Evolutionary conservation across 495 filamentous ascomycete species (phyloP).

Genomic region (Penicillium egyptiacum): DNA sequence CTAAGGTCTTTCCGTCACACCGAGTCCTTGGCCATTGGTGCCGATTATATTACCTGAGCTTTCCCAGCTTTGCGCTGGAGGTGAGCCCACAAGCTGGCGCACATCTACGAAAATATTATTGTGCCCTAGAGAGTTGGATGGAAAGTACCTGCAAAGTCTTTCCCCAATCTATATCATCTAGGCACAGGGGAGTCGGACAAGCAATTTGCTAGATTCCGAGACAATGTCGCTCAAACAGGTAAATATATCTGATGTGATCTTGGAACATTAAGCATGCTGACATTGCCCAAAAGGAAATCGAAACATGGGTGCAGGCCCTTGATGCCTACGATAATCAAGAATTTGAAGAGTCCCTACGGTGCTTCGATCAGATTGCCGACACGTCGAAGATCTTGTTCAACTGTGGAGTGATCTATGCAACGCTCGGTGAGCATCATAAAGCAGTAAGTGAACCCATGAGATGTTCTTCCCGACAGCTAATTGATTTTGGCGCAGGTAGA

Average conservation of each 20-base stretch:
- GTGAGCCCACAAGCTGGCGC: constrained; percentile 5
- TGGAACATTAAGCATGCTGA: constrained; percentile 18
- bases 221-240: constrained; percentile 48
- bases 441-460: constrained; percentile 63
- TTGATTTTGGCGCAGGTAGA: constrained; percentile 64
- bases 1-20: constrained; percentile 13
- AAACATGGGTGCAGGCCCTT: constrained; percentile 94
- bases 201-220: background rate
- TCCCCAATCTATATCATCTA: constrained; percentile 2
- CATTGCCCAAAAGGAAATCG: constrained; percentile 76
- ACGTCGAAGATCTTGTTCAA: constrained; percentile 99
- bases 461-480: background rate
- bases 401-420: constrained; percentile 96
- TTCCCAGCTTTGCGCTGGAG: background rate
- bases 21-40: constrained; percentile 5
- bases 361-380: constrained; percentile 85
- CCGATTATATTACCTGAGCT: constrained; percentile 15
- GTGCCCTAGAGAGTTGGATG: constrained; percentile 9
- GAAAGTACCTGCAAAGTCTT: constrained; percentile 3
- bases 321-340: constrained; percentile 94
- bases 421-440: constrained; percentile 92
- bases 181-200: background rate
- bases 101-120: background rate
- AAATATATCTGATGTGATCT: constrained; percentile 3
- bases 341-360: constrained; percentile 79